phyloP scores from a whole-genome alignment of 176 grass and related monocot species.

The Puccinellia tenuiflora region DNA sequence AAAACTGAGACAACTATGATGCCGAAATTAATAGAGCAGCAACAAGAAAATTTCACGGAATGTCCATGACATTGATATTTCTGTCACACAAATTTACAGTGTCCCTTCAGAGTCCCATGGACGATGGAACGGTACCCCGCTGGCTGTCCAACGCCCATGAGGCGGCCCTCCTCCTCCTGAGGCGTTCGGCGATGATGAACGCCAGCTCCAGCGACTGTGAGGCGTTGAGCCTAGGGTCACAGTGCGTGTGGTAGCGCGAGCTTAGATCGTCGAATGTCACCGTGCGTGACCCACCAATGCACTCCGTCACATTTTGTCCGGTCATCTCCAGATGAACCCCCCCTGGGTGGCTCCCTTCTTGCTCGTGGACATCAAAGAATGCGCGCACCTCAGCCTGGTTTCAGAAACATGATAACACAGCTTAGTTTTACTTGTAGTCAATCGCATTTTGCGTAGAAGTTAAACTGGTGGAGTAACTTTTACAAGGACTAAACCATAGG shows the following conservation, averaged over 20 bases:
- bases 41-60: neutral
- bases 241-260: constrained; percentile 33
- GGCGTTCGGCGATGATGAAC: constrained; percentile 64
- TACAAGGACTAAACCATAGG: neutral
- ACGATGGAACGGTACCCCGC: constrained; percentile 26
- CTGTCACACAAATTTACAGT: neutral
- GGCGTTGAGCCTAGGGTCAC: constrained; percentile 80
- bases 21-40: constrained; percentile 5
- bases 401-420: neutral
- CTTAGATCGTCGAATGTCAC: constrained; percentile 69
- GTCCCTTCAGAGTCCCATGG: constrained; percentile 33
- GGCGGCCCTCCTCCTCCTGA: constrained; percentile 68
- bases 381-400: constrained; percentile 71
- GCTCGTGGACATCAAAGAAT: constrained; percentile 74
- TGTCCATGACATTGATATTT: neutral
- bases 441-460: neutral
- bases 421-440: neutral
- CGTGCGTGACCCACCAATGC: constrained; percentile 60
- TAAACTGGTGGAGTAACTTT: neutral
- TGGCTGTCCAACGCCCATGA: constrained; percentile 32
- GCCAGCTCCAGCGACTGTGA: constrained; percentile 87
- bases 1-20: neutral
- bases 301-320: constrained; percentile 79
- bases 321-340: constrained; percentile 88
- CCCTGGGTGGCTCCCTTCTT: constrained; percentile 80